Evolutionary conservation across 257 asterid species (phyloP), one percentile per base, ranked within the genome.

Genomic region (Haberlea rhodopensis): DNA sequence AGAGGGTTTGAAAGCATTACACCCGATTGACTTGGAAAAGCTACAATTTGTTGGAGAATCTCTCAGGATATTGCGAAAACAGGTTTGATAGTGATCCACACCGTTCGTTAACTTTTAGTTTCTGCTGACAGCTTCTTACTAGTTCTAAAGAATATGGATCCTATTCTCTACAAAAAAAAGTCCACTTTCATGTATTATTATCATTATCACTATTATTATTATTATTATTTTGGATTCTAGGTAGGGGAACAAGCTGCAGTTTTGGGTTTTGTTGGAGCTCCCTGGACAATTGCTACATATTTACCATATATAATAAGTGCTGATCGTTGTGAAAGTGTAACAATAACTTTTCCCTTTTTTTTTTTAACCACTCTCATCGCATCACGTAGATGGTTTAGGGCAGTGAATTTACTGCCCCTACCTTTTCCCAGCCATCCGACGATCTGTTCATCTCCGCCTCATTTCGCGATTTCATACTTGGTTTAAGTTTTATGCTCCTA

Each of bases 251-350:
- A 80, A 60, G 95, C 97, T 75, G 99, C 99, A 22, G 81, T 89
- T 75, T 86, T 92, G 88, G 99, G 97, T 19, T 92, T 92, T 75
- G 97, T 92, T 20, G 97, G 99, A 65, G 97, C 96, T 63, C 99
- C 97, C 5, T 92, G 99, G 96, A 92, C 99, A 18, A 89, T 92
- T 75, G 99, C 94, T 46, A 92, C 99, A 8, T 89, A 92, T 71
- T n/a, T n/a, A n/a, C n/a, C n/a, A n/a, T n/a, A n/a, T n/a, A n/a
- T n/a, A n/a, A n/a, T n/a, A n/a, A n/a, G n/a, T n/a, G n/a, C n/a
- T n/a, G n/a, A n/a, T n/a, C n/a, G n/a, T n/a, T n/a, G n/a, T n/a
- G n/a, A n/a, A n/a, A n/a, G n/a, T n/a, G n/a, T n/a, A n/a, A n/a
- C n/a, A n/a, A n/a, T n/a, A n/a, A n/a, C n/a, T n/a, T n/a, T n/a